Evolutionary conservation across 2,329 filamentous ascomycete genomes (phyloP).

Genomic region (Ceratocystis destructans): DNA sequence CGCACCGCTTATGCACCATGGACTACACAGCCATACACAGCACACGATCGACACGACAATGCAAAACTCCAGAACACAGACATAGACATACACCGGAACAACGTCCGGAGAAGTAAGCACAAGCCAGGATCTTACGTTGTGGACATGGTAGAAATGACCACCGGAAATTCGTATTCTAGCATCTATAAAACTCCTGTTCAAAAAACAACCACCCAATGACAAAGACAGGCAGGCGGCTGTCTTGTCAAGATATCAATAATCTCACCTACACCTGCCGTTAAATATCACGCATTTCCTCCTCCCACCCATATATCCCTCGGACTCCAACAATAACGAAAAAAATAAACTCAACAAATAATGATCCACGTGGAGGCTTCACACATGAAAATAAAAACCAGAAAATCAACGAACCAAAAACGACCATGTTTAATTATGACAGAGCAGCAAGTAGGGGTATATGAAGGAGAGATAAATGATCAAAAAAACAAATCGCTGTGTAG

Average conservation of each 20-base stretch:
- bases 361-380: no score
- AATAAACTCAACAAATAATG: background rate
- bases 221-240: no score
- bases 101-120: no score
- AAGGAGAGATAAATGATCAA: slow-evolving; percentile 2
- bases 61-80: no score
- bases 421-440: background rate
- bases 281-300: no score
- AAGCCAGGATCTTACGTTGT: background rate
- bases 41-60: background rate
- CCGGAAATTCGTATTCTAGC: background rate
- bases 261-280: no score
- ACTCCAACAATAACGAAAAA: background rate
- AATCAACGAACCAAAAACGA: background rate
- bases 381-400: background rate
- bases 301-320: no score
- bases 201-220: no score
- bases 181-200: background rate
- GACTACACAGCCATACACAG: background rate
- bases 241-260: no score
- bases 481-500: background rate
- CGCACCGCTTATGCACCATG: background rate
- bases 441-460: background rate
- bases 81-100: no score
- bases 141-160: background rate